phyloP scores from a whole-genome alignment of 805 yeast genomes.

The Metschnikowia amazonensis region DNA sequence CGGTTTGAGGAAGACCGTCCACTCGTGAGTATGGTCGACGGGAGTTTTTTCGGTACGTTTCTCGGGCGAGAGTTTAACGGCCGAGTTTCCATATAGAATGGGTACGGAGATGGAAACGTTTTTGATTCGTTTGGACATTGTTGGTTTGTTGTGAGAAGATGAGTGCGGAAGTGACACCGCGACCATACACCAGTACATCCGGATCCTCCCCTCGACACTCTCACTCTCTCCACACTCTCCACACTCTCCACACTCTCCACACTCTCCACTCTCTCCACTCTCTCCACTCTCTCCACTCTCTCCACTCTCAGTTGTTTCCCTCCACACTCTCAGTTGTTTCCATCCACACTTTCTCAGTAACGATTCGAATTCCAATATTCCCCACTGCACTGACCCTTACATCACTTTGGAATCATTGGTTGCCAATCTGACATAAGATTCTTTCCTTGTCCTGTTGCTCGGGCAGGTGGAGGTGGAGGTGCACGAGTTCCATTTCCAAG shows the following conservation, averaged over 20 bases:
- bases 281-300: too few relatives aligned
- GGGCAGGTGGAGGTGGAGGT: conserved; percentile 18
- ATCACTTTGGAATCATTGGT: conserved; percentile 47
- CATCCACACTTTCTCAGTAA: too few relatives aligned
- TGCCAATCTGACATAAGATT: conserved; percentile 46
- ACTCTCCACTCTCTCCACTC: too few relatives aligned
- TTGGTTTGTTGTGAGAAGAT: background rate
- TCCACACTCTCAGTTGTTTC: too few relatives aligned
- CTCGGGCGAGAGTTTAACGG: conserved; percentile 55
- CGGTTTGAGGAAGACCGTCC: conserved; percentile 93
- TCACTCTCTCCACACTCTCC: too few relatives aligned
- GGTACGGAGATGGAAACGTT: conserved; percentile 66
- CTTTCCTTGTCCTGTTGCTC: conserved; percentile 6
- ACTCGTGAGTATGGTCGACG: conserved; percentile 86
- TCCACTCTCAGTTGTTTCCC: too few relatives aligned
- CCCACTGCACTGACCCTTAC: too few relatives aligned
- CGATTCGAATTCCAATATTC: too few relatives aligned
- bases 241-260: too few relatives aligned
- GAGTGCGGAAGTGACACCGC: too few relatives aligned
- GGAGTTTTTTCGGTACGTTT: conserved; percentile 58
- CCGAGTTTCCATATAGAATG: conserved; percentile 75
- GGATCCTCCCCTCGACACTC: too few relatives aligned
- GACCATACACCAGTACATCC: too few relatives aligned
- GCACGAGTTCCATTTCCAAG: background rate
- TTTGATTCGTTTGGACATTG: conserved; percentile 25